Conservation (phyloP, 1,139 yeast genomes). For the Suhomyces wounanorum region DNA sequence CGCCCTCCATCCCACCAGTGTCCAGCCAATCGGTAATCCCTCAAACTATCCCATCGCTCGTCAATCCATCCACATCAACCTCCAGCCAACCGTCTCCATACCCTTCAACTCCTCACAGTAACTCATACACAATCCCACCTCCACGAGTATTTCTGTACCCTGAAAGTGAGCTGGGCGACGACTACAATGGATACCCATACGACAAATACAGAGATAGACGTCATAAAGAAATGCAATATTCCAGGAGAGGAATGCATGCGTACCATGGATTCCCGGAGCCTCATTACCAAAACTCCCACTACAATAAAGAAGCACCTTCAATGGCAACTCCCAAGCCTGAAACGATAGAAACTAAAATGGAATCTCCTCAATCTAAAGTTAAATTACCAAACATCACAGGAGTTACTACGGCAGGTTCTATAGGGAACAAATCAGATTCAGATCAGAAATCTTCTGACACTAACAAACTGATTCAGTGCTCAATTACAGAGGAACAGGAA, state of each 20-base stretch:
- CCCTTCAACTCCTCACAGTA: not conserved
- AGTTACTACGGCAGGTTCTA: not conserved
- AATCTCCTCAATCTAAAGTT: not conserved
- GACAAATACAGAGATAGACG: constrained; percentile 1
- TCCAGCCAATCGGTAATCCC: not conserved
- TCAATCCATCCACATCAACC: not conserved
- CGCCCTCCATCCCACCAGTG: not conserved
- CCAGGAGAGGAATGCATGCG: not conserved
- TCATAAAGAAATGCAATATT: not conserved
- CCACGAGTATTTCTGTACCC: not conserved
- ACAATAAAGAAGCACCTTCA: not conserved
- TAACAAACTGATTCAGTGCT: not conserved
- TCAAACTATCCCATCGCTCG: not conserved
- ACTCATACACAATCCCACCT: not conserved
- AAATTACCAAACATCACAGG: not conserved
- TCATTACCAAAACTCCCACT: not conserved
- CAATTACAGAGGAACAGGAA: not conserved
- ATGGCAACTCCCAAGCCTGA: not conserved
- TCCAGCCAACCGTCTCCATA: not conserved
- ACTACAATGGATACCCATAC: not conserved
- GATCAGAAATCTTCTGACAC: not conserved
- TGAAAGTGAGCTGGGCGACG: not conserved
- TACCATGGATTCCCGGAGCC: not conserved
- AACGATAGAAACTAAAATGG: not conserved
- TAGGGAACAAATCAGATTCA: not conserved